phyloP scores from a whole-genome alignment of 306 rosid species.

The Lathyrus oleraceus region DNA sequence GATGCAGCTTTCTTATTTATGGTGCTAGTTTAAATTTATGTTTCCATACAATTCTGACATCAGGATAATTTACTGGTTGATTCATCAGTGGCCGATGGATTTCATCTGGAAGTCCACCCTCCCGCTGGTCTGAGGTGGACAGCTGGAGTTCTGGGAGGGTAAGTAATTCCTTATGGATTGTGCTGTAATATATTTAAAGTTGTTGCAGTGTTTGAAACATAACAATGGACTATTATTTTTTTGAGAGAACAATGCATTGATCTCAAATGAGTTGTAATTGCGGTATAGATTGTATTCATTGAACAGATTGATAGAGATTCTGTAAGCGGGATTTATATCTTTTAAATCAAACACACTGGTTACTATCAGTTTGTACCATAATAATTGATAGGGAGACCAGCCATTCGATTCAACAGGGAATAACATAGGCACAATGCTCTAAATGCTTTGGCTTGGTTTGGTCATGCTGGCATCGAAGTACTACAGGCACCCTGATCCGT shows the following conservation, averaged over 20 bases:
- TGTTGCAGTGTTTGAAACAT: constrained; percentile 25
- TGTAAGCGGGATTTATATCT: constrained; percentile 14
- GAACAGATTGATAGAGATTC: constrained; percentile 27
- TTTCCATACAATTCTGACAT: constrained; percentile 79
- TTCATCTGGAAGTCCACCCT: constrained; percentile 64
- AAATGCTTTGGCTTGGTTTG: constrained; percentile 22
- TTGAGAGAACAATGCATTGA: background rate
- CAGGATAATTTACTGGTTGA: constrained; percentile 85
- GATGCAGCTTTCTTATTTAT: constrained; percentile 43
- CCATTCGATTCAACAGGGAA: constrained; percentile 2
- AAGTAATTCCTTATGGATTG: constrained; percentile 38
- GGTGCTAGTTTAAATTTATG: constrained; percentile 58
- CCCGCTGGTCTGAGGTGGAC: constrained; percentile 83
- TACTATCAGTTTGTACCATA: constrained; percentile 11
- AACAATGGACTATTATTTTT: background rate
- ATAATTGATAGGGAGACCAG: constrained; percentile 21
- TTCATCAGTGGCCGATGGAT: constrained; percentile 98
- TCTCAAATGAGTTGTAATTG: background rate
- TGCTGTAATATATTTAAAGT: constrained; percentile 10
- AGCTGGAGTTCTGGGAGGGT: constrained; percentile 84
- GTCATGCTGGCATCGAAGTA: constrained; percentile 23
- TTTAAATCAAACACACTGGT: constrained; percentile 11
- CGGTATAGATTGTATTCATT: background rate
- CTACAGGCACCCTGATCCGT: constrained; percentile 9
- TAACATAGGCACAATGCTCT: constrained; percentile 11